A percentile compares a stretch with the other conserved stretches of the same genome.
Conservation (phyloP, 2,329 filamentous ascomycete genomes). For the Fusarium humuli region DNA sequence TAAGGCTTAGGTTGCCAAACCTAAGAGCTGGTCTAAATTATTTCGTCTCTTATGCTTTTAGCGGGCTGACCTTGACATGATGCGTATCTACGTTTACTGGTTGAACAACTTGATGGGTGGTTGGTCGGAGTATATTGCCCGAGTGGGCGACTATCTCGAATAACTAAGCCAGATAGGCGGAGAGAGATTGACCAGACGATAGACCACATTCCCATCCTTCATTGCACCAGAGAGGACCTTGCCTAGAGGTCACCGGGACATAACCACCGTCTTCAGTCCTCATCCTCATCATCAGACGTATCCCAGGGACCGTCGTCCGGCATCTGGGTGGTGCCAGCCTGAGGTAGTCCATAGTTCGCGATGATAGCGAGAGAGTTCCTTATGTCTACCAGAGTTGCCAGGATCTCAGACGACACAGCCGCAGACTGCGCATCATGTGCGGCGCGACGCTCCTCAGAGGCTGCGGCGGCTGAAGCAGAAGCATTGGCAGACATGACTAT, state of each 20-base stretch:
- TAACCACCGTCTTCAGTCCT: no score
- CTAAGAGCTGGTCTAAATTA: background rate
- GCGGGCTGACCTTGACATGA: background rate
- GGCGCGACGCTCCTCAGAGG: background rate
- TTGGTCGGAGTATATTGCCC: background rate
- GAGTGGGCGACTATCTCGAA: background rate
- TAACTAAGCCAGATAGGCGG: background rate
- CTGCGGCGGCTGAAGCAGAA: background rate
- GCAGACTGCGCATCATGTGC: accelerated
- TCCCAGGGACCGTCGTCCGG: no score
- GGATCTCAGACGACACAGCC: accelerated
- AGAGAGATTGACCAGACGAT: background rate
- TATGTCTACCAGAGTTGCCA: background rate
- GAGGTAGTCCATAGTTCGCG: no score
- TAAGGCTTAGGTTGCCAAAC: background rate
- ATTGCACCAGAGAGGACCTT: background rate
- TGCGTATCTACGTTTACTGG: background rate
- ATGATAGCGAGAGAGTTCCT: background rate
- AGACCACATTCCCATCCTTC: background rate
- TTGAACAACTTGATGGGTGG: background rate
- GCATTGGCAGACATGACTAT: background rate
- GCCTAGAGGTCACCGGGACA: no score
- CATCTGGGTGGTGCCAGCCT: no score
- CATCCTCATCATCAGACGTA: no score
- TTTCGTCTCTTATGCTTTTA: background rate